Percentiles rank a stretch among this genome's conserved stretches.
These are phyloP conservation scores for Leccinum variicolor DNA, from an alignment of 768 basidiomycete genomes.

Conservation along the genomic window DNA sequence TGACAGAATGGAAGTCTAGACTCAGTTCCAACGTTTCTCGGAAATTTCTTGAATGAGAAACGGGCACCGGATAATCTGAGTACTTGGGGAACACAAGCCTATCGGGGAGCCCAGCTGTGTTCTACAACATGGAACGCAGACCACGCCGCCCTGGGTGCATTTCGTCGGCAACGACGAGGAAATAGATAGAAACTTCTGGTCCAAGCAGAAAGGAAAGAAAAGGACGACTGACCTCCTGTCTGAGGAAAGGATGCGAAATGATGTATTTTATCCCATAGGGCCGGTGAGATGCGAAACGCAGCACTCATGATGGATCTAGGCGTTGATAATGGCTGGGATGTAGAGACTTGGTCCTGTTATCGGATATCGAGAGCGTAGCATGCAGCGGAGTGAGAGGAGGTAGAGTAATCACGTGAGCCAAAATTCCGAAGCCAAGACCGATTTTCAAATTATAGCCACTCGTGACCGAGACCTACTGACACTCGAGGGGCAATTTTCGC, in stretches of 20 bases:
- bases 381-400: conserved; percentile 1
- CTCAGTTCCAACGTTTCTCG: background rate
- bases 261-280: conserved; percentile 87
- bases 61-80: background rate
- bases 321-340: background rate
- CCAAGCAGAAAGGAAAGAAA: background rate
- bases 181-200: background rate
- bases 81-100: background rate
- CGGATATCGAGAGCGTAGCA: background rate
- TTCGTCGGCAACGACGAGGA: background rate
- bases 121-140: background rate
- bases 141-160: background rate
- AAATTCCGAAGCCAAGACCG: too few relatives aligned
- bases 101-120: background rate
- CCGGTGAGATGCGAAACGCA: conserved; percentile 67
- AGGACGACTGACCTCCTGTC: conserved; percentile 66
- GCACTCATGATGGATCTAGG: conserved; percentile 31
- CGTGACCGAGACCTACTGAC: too few relatives aligned
- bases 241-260: conserved; percentile 92
- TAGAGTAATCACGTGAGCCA: background rate
- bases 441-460: too few relatives aligned
- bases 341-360: background rate
- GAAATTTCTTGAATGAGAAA: background rate
- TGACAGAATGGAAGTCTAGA: background rate
- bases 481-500: too few relatives aligned